Conservation (phyloP, 371 early-diverging fungal species). For the Mortierella sp. region DNA sequence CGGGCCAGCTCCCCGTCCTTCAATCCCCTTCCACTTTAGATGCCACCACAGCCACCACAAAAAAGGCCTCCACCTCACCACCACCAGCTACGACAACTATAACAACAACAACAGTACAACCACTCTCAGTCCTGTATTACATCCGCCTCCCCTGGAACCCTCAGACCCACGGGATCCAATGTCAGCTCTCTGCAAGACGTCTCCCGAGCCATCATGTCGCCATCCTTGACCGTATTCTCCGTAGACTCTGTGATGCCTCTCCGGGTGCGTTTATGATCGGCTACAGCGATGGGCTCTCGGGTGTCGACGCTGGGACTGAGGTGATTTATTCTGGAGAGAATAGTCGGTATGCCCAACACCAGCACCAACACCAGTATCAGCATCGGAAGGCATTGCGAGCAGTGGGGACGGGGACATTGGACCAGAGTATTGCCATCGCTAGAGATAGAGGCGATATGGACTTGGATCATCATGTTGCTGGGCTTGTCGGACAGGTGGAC, state of each 20-base stretch:
- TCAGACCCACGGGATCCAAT: slow-evolving; percentile 26
- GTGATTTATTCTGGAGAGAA: slow-evolving; percentile 44
- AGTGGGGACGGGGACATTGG: not conserved
- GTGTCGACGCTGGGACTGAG: slow-evolving; percentile 38
- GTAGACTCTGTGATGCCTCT: slow-evolving; percentile 42
- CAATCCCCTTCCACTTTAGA: not conserved
- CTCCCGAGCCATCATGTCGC: slow-evolving; percentile 26
- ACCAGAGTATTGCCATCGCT: slow-evolving; percentile 19
- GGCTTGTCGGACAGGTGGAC: slow-evolving; percentile 29
- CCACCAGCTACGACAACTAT: not conserved
- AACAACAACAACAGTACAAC: not conserved
- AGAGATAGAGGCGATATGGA: slow-evolving; percentile 21
- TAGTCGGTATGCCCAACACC: not conserved
- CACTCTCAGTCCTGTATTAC: slow-evolving; percentile 19
- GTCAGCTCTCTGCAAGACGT: slow-evolving; percentile 42
- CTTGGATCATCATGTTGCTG: slow-evolving; percentile 16
- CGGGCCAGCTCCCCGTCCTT: slow-evolving; percentile 8
- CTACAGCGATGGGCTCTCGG: slow-evolving; percentile 47
- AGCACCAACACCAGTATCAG: not conserved
- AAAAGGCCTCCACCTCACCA: not conserved
- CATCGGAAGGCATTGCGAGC: not conserved
- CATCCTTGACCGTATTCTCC: slow-evolving; percentile 36
- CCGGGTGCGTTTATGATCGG: slow-evolving; percentile 39
- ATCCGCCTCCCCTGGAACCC: slow-evolving; percentile 45
- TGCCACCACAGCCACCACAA: not conserved